Conservation (phyloP, 148 eudicot genomes). For the Rhododendron henanense region DNA sequence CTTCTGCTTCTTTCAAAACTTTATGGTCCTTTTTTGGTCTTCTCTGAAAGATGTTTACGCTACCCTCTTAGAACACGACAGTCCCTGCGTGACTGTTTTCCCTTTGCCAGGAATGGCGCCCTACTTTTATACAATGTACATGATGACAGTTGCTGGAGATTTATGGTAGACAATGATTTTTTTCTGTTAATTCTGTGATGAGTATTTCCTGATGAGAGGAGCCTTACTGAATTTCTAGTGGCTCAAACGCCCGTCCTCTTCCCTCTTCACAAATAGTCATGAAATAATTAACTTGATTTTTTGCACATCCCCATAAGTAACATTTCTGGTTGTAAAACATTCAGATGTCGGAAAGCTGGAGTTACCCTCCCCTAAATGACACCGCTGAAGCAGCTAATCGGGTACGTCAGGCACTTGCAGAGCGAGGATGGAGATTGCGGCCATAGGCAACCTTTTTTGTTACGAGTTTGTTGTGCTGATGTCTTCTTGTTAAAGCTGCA, state of each 20-base stretch:
- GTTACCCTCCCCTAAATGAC: constrained; percentile 94
- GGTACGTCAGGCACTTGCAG: constrained; percentile 73
- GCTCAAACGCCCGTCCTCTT: not conserved
- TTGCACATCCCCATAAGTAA: not conserved
- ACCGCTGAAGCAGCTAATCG: constrained; percentile 81
- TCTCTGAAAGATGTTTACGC: not conserved
- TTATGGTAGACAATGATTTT: not conserved
- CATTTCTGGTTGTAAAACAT: constrained; percentile 6
- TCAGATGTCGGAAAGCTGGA: constrained; percentile 91
- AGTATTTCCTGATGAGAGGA: not conserved
- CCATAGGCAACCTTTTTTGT: constrained; percentile 26
- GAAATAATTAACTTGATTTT: not conserved
- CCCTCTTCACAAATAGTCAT: no score
- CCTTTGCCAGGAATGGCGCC: not conserved
- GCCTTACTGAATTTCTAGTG: not conserved
- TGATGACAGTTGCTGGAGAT: not conserved
- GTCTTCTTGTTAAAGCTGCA: not conserved
- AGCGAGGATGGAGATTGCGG: constrained; percentile 86
- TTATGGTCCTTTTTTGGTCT: not conserved
- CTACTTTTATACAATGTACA: not conserved
- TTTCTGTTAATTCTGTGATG: not conserved
- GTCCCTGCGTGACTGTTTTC: not conserved
- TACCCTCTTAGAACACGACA: not conserved
- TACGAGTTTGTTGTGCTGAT: not conserved
- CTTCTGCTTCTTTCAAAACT: no score